A percentile compares a stretch with the other conserved stretches of the same genome.
Evolutionary conservation across 2,329 filamentous ascomycete genomes (phyloP).

Genomic region (Colletotrichum viniferum): DNA sequence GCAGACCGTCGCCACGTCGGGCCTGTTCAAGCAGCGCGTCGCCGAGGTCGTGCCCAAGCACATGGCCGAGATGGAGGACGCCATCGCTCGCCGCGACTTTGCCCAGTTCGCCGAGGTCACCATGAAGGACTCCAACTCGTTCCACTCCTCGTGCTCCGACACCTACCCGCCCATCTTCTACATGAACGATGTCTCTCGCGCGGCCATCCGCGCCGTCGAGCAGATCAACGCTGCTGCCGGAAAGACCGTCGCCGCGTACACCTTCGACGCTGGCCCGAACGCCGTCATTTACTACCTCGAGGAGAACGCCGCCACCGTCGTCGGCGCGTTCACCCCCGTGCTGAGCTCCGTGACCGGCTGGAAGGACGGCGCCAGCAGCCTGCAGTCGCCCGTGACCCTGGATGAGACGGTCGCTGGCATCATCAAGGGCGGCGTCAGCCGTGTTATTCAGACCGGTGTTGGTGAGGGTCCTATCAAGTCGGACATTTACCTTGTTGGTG

Average conservation of each 20-base stretch:
- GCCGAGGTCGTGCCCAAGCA: conserved; percentile 77
- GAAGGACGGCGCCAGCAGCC: conserved; percentile 62
- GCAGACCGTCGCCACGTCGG: conserved; percentile 88
- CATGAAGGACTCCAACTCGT: conserved; percentile 96
- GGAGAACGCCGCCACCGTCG: conserved; percentile 73
- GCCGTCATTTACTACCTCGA: conserved; percentile 95
- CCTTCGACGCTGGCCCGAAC: conserved; percentile 96
- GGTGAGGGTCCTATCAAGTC: conserved; percentile 87
- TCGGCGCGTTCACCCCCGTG: conserved; percentile 77
- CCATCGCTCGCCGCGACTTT: conserved; percentile 81
- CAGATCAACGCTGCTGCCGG: conserved; percentile 83
- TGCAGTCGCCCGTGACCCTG: conserved; percentile 60
- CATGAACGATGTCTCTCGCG: conserved; percentile 90
- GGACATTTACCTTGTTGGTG: conserved; percentile 75
- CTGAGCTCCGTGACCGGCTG: conserved; percentile 71
- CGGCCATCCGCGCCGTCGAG: conserved; percentile 88
- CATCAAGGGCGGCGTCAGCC: conserved; percentile 80
- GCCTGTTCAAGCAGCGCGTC: conserved; percentile 82
- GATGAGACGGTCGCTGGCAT: conserved; percentile 68
- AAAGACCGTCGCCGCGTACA: conserved; percentile 87
- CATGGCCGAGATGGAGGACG: conserved; percentile 85
- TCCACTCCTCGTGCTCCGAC: conserved; percentile 94
- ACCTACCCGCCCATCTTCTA: conserved; percentile 98
- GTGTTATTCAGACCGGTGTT: conserved; percentile 89
- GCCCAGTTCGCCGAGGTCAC: conserved; percentile 85